Base-by-base conservation (phyloP, 2,329 filamentous ascomycete genomes). In the Trichoderma atroviride region DNA sequence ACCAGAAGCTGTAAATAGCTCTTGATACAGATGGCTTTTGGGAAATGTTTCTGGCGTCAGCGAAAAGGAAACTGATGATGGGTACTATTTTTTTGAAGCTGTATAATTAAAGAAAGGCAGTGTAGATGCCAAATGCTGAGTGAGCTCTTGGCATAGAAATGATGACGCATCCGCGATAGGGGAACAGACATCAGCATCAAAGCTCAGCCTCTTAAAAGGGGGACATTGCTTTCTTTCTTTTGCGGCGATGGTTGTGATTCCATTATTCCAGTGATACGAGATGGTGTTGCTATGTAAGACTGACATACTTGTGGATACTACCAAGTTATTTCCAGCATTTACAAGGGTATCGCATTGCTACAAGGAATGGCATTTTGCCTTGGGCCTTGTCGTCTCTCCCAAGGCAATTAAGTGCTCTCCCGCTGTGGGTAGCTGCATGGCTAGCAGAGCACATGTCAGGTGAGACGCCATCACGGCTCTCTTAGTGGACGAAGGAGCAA, bases 1-100 rank as follows among this genome's bases (percentile, higher is more conserved):
- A 97, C 83, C 91, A 97, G 88, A 97, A 97, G 84, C 85, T 97
- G 83, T 97, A 90, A 50, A 75, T 62, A 29, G 29, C 29, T 16
- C 19, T 29, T 50, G 19, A 31, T 24, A 40, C 27, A 19, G 16
- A 24, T 57, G 37, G 16, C 62, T 22, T 24, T 61, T 31, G 61
- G 22, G 31, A 31, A 40, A 47, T 50, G 22, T 58, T 63, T 57
- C 53, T 62, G 60, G 59, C 53, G 60, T 57, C 60, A 58, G 67
- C n/a, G 47, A 58, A 37, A 31, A 59, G 24, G 31, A 37, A 29
- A 37, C 64, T 24, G 43, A 35, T 37, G 27, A 62, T 37, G 4
- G 33, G 68, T 70, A 68, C n/a, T 50, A 37, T 43, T 43, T 43
- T 43, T 73, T 71, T 73, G 72, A 74, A 73, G 74, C 74, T 77